Percentiles rank a stretch among this genome's conserved stretches.
These are phyloP conservation scores for Ilyonectria sp. DNA, from an alignment of 2,329 filamentous ascomycete species.

Conservation along the genomic window DNA sequence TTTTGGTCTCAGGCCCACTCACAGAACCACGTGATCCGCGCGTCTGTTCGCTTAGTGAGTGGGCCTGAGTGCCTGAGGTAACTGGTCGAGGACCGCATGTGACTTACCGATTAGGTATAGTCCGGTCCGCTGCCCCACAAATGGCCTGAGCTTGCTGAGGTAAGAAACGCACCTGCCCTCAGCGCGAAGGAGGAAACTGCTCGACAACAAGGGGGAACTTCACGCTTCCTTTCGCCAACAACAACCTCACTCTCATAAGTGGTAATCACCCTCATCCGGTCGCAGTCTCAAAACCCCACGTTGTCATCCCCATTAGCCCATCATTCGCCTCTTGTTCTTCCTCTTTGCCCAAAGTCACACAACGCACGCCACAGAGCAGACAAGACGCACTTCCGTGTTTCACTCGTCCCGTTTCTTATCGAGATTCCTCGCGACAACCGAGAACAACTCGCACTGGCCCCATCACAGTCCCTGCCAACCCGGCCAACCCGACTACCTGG, in stretches of 20 bases:
- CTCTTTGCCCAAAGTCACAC: background rate
- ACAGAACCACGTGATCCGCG: too few relatives aligned
- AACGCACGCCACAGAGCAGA: constrained; percentile 6
- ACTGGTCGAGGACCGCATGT: too few relatives aligned
- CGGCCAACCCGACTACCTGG: background rate
- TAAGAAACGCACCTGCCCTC: background rate
- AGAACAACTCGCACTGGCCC: constrained; percentile 2
- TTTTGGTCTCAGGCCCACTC: too few relatives aligned
- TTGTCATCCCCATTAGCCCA: background rate
- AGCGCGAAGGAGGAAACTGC: too few relatives aligned
- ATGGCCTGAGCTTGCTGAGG: too few relatives aligned
- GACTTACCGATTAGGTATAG: too few relatives aligned
- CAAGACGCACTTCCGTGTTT: constrained; percentile 7
- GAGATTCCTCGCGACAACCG: constrained; percentile 1
- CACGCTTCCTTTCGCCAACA: background rate
- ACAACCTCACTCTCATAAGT: background rate
- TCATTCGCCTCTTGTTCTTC: background rate
- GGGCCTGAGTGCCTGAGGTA: too few relatives aligned
- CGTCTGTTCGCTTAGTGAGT: too few relatives aligned
- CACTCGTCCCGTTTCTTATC: background rate
- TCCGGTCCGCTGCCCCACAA: too few relatives aligned
- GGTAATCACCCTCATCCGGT: background rate
- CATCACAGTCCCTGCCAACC: background rate
- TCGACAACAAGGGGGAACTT: background rate
- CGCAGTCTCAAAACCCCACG: background rate